A percentile compares a stretch with the other conserved stretches of the same genome.
Evolutionary conservation across 805 yeast species (phyloP).

Genomic region (Ogataea siamensis): DNA sequence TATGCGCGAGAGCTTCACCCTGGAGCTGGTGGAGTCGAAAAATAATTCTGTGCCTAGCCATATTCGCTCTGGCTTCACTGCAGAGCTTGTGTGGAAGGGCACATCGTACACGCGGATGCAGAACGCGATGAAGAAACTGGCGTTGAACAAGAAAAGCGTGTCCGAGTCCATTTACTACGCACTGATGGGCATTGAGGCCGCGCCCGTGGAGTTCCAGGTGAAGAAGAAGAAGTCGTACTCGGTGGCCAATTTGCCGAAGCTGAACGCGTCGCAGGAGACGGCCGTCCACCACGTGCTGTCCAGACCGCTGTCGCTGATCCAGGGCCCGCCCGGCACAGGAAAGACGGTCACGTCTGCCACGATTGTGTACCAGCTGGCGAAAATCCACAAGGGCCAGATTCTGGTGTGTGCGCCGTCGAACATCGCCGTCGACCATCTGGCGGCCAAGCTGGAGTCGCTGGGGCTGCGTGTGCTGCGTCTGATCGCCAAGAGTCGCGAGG

Average conservation of each 20-base stretch:
- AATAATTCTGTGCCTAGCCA: constrained; percentile 54
- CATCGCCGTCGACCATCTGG: constrained; percentile 90
- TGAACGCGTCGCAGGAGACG: constrained; percentile 74
- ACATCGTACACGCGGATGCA: constrained; percentile 83
- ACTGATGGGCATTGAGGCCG: constrained; percentile 76
- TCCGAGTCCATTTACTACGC: constrained; percentile 74
- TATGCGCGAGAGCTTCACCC: constrained; percentile 62
- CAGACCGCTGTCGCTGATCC: constrained; percentile 76
- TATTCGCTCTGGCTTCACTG: constrained; percentile 64
- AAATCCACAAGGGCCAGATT: constrained; percentile 59
- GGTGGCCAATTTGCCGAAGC: constrained; percentile 61
- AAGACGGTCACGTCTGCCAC: constrained; percentile 93
- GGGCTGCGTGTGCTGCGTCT: constrained; percentile 79
- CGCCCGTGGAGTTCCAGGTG: constrained; percentile 57
- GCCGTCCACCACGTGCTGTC: constrained; percentile 71
- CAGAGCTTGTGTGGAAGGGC: constrained; percentile 89
- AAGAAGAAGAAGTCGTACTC: constrained; percentile 61
- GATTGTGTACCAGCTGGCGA: constrained; percentile 71
- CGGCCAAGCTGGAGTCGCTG: constrained; percentile 63
- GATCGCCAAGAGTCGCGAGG: constrained; percentile 76
- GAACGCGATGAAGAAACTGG: constrained; percentile 68
- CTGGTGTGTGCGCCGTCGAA: constrained; percentile 95
- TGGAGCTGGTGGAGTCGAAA: constrained; percentile 55
- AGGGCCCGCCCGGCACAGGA: constrained; percentile 98
- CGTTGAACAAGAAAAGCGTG: constrained; percentile 64